phyloP scores from a whole-genome alignment of 1,284 basidiomycete genomes.

The Lignosus rhinocerotis region DNA sequence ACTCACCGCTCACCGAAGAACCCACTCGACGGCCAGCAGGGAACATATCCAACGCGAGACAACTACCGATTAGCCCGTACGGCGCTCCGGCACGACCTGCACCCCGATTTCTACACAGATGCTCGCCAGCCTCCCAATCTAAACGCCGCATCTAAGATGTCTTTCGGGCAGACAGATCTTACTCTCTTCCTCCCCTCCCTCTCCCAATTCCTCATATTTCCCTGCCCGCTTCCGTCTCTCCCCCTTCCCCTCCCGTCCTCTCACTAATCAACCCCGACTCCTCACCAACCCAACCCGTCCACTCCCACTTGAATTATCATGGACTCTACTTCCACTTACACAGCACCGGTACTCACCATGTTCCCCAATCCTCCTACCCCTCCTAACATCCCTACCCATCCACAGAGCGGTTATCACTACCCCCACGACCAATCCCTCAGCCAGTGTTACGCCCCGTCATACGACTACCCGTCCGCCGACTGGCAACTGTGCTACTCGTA shows the following conservation, averaged over 20 bases:
- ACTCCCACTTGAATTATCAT: not conserved
- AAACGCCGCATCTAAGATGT: slow-evolving; percentile 28
- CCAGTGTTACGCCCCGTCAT: not conserved
- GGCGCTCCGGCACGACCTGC: slow-evolving; percentile 3
- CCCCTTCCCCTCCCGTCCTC: not conserved
- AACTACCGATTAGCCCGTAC: not conserved
- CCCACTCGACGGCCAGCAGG: not conserved
- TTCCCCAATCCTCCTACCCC: not conserved
- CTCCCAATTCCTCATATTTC: slow-evolving; percentile 3
- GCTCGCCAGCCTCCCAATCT: slow-evolving; percentile 9
- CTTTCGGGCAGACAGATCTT: slow-evolving; percentile 8
- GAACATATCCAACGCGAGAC: not conserved
- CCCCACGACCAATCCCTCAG: not conserved
- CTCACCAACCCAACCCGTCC: slow-evolving; percentile 10
- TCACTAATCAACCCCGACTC: not conserved
- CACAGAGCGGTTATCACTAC: slow-evolving; percentile 3
- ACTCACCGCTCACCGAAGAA: not conserved
- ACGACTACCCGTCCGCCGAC: not conserved
- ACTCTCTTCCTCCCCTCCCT: not conserved
- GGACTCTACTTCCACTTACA: not conserved
- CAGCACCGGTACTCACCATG: not conserved
- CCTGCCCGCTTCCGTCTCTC: not conserved
- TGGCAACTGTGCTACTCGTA: slow-evolving; percentile 13
- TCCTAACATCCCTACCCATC: slow-evolving; percentile 9
- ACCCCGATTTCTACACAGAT: slow-evolving; percentile 16